These are phyloP conservation scores for Plicaturopsis crispa DNA, from an alignment of 768 basidiomycete species.

Conservation along the genomic window DNA sequence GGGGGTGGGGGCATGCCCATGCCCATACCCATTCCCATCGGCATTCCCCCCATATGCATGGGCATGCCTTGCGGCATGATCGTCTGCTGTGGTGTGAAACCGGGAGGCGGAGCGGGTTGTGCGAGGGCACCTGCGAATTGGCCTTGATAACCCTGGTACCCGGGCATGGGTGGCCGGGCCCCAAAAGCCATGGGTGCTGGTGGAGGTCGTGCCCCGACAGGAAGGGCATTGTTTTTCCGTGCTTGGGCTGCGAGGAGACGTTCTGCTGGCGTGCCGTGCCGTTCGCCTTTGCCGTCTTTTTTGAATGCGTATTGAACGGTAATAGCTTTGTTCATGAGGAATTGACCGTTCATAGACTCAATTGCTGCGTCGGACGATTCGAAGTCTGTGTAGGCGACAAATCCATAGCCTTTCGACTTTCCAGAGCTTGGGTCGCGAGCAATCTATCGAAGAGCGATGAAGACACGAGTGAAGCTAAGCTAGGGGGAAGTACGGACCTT, in stretches of 20 bases:
- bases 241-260: conserved; percentile 93
- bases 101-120: conserved; percentile 73
- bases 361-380: conserved; percentile 94
- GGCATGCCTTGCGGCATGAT: conserved; percentile 39
- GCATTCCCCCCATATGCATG: conserved; percentile 26
- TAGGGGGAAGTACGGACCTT: conserved; percentile 46
- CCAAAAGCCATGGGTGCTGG: conserved; percentile 70
- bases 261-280: conserved; percentile 96
- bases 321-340: conserved; percentile 97
- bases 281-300: conserved; percentile 97
- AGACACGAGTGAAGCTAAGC: conserved; percentile 4
- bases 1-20: conserved; percentile 24
- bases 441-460: conserved; percentile 45
- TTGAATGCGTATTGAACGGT: conserved; percentile 98
- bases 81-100: conserved; percentile 69
- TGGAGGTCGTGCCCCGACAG: conserved; percentile 68
- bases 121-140: conserved; percentile 89
- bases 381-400: conserved; percentile 96
- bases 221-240: conserved; percentile 88
- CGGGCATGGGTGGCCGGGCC: conserved; percentile 56
- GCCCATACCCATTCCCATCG: conserved; percentile 17
- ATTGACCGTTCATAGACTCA: conserved; percentile 96
- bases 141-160: conserved; percentile 78
- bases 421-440: conserved; percentile 83
- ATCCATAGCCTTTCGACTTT: conserved; percentile 93